These are phyloP conservation scores for Halenospora varia DNA, from an alignment of 495 filamentous ascomycete genomes.

Conservation along the genomic window DNA sequence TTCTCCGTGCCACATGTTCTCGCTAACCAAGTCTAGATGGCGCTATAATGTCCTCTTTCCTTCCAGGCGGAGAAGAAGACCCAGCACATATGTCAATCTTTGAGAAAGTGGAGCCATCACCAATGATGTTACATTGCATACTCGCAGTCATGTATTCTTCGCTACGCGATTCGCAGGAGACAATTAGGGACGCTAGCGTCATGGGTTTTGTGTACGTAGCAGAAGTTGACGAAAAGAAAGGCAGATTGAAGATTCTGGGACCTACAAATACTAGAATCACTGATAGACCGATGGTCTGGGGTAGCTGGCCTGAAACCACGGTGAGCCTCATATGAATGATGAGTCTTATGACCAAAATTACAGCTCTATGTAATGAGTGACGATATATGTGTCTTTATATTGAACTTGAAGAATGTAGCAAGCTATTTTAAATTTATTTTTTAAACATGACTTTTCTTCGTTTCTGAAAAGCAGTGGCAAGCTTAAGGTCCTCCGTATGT, in stretches of 20 bases:
- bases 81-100: constrained; percentile 37
- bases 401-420: too few species aligned
- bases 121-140: constrained; percentile 60
- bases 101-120: constrained; percentile 53
- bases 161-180: constrained; percentile 58
- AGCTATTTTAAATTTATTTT: too few species aligned
- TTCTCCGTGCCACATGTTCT: background rate
- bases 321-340: constrained; percentile 27
- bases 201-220: constrained; percentile 91
- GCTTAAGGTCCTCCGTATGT: too few species aligned
- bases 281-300: constrained; percentile 68
- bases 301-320: constrained; percentile 46
- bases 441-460: too few species aligned
- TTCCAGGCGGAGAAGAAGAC: constrained; percentile 32
- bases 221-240: constrained; percentile 82
- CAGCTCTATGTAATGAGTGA: background rate
- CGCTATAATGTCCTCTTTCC: constrained; percentile 20
- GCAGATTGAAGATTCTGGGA: constrained; percentile 73
- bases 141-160: constrained; percentile 77
- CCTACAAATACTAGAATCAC: constrained; percentile 71
- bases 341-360: background rate
- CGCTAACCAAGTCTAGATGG: constrained; percentile 24
- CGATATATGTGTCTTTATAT: background rate
- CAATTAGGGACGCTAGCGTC: constrained; percentile 77
- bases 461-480: too few species aligned